Evolutionary conservation across 192 early-diverging fungal genomes (phyloP), one percentile per base, ranked within the genome.

Genomic region (Nowakowskiella sp.): DNA sequence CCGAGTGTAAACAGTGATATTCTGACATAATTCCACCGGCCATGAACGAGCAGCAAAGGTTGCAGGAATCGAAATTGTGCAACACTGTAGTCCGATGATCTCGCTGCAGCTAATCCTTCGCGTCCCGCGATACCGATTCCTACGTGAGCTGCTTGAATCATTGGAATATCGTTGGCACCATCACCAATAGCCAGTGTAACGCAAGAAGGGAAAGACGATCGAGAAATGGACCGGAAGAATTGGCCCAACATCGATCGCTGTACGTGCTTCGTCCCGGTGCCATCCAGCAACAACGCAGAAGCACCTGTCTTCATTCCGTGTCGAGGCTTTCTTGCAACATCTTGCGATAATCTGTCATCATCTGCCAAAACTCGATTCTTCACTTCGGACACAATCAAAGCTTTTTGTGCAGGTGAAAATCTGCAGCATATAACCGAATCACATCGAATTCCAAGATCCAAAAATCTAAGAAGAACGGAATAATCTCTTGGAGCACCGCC

Each of bases 111-210:
- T 54, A 89, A 58, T 4, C 91, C 91, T 62, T 95, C 92, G 42
- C 75, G 73, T 1, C 92, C 92, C 0, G 89, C 80, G 32, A 95
- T 93, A 9, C 92, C 92, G 30, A 95, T 83, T 8, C 92, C 92
- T 24, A 93, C 85, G 48, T 95, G 82, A 7, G 92, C 89, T 55
- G 87, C 87, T 55, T 93, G 86, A 53, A 95, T 91, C 92, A 95
- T 95, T 19, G 87, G 84, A 76, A 94, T 87, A 50, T 95, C 92
- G 58, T 95, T 95, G 44, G 87, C 92, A 10, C 92, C 92, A 42
- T 95, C 92, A 30, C 92, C 92, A 43, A 95, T 90, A 7, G 86
- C 86, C 33, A 89, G 58, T 21, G 87, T 90, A 48, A 86, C 76
- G 8, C 67, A 60, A 16, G 55, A 64, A 0, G 49, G 55, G 39